Evolutionary conservation across 768 basidiomycete genomes (phyloP).

Genomic region (Lepiota brunneoincarnata): DNA sequence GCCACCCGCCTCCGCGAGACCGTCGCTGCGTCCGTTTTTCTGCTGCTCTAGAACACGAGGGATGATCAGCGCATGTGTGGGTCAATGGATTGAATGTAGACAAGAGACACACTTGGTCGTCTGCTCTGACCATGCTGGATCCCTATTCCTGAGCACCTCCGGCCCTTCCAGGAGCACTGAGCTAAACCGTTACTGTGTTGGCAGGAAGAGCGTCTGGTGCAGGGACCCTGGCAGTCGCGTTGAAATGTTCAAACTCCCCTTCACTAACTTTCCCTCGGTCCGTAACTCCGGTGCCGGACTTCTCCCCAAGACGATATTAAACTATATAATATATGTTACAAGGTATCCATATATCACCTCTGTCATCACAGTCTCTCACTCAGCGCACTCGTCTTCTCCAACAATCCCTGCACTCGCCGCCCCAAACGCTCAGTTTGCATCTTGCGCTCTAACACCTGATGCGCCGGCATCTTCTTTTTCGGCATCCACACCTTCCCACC

Average conservation of each 20-base stretch:
- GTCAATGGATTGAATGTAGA: background rate
- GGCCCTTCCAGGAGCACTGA: background rate
- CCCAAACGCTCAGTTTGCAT: constrained; percentile 72
- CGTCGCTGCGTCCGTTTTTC: background rate
- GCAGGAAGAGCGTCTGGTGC: background rate
- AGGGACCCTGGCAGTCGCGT: constrained; percentile 4
- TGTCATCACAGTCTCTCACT: constrained; percentile 3
- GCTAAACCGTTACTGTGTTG: background rate
- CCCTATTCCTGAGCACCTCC: background rate
- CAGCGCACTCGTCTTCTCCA: constrained; percentile 60
- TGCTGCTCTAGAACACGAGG: background rate
- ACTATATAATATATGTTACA: background rate
- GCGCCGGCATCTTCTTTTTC: constrained; percentile 75
- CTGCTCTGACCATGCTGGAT: constrained; percentile 3
- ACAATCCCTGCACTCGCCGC: constrained; percentile 63
- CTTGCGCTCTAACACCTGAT: constrained; percentile 77
- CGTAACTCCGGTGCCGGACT: background rate
- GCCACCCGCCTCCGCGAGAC: constrained; percentile 21
- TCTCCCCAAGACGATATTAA: too few relatives aligned
- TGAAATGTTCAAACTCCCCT: background rate
- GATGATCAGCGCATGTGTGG: background rate
- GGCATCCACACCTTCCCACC: constrained; percentile 71
- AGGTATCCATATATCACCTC: background rate
- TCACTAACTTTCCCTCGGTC: constrained; percentile 6
- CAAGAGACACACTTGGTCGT: constrained; percentile 4